Evolutionary conservation across 371 early-diverging fungal species (phyloP), one percentile per base, ranked within the genome.

Genomic region (Smittium culicis): DNA sequence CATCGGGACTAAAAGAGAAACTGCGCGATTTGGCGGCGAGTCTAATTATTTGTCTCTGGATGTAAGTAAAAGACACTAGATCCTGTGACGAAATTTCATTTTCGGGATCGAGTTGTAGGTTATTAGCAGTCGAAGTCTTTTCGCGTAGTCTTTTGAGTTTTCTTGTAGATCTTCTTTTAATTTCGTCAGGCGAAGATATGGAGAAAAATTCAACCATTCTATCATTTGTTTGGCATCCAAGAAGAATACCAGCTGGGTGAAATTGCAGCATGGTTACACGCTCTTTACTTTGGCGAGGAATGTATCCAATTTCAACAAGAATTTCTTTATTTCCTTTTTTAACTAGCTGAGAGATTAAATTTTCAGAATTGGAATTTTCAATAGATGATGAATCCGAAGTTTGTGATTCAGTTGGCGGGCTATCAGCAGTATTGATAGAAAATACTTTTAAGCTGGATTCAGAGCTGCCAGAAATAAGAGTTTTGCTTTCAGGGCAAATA

Each of bases 391-490:
- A 34, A 14, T 65, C 34, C 29, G 35, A 5, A 61, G 74, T 74
- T 29, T 77, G 80, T 35, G 73, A 71, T 33, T 72, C 82, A 74
- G 66, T 64, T 69, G 73, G 66, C 33, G 65, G 29, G 69, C 73
- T 68, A 8, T 77, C 81, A 67, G 8, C 2, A 16, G 85, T 78
- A 65, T 93, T 81, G 35, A 96, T 78, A 61, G 81, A 83, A 94
- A 94, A 96, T 27, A 94, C 90, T 62, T 88, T 88, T 65, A 95
- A 77, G 66, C 85, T 86, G 1, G 84, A 76, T 69, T 96, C 97
- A 0, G 86, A 84, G 17, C 91, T 86, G 68, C 92, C 96, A 0
- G 96, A 92, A 25, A 94, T 82, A 28, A 94, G 74, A 29, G 83
- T 71, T 5, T 73, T 79, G 65, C 81, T 82, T 34, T 85, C 83